phyloP scores from a whole-genome alignment of 768 basidiomycete species.

The Russula vinacea region DNA sequence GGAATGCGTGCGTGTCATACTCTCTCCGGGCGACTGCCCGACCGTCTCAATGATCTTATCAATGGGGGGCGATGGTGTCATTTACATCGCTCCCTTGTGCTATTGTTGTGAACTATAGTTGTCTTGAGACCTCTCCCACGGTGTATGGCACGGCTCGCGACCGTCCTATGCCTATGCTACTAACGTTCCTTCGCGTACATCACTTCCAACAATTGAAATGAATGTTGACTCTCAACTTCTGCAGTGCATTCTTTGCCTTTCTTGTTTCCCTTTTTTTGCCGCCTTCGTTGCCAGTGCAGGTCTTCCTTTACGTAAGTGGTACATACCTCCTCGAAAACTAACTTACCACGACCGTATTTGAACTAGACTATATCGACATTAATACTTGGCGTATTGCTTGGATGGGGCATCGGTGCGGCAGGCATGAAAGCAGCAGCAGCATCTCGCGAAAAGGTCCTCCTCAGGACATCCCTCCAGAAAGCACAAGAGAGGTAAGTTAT shows the following conservation, averaged over 20 bases:
- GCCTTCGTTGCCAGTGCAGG: constrained; percentile 46
- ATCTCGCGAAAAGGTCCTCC: constrained; percentile 38
- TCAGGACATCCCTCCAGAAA: constrained; percentile 34
- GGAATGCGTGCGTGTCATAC: constrained; percentile 42
- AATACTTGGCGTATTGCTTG: constrained; percentile 46
- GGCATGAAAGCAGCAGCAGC: constrained; percentile 51
- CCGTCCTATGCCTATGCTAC: neutral
- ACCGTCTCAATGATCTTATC: neutral
- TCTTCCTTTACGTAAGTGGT: constrained; percentile 47
- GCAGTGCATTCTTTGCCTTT: constrained; percentile 47
- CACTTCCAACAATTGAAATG: neutral
- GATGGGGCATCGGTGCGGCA: constrained; percentile 55
- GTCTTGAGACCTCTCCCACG: neutral
- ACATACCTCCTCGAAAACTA: neutral
- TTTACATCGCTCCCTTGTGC: neutral
- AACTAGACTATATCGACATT: constrained; percentile 43
- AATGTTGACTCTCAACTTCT: constrained; percentile 1
- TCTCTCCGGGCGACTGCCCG: neutral
- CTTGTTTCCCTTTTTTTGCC: constrained; percentile 46
- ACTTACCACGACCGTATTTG: neutral
- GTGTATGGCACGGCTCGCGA: neutral
- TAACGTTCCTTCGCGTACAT: neutral
- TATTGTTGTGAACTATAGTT: neutral
- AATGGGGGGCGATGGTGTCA: neutral
- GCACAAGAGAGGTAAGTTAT: constrained; percentile 36